Evolutionary conservation across 2,329 filamentous ascomycete species (phyloP), one percentile per base, ranked within the genome.

Genomic region (Cordyceps farinosa): DNA sequence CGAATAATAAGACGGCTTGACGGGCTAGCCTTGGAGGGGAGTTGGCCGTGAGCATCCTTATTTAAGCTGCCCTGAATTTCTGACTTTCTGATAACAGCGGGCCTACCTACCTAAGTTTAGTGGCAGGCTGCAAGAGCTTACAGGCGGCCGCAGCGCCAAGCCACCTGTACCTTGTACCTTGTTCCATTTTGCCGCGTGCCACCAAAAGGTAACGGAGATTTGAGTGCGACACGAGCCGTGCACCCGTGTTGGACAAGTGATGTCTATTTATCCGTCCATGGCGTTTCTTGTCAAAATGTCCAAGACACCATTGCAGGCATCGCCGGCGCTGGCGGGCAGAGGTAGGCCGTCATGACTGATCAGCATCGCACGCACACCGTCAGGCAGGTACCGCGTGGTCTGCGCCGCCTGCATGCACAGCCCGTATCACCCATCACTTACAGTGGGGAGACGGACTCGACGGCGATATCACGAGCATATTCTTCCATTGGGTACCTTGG

Each of bases 41-140:
- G 8, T n/a, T 36, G 32, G 17, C 51, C 40, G 51, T 34, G 51
- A 51, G 29, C n/a, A 53, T 53, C 51, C 15, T 53, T 53, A 53
- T 53, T 53, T 27, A 53, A 53, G 13, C 22, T 44, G 57, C 38
- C 57, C 48, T 60, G 48, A n/a, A 60, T 59, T 51, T 60, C 22
- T 22, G 22, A 22, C 22, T 22, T 22, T 22, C 22, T 22, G 22
- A 22, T 22, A 22, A 22, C 22, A 60, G 47, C 57, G 45, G 47
- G 38, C 29, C 48, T 13, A 38, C 4, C 9, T 34, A 29, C 10
- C 9, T 17, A 36, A 32, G 27, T 17, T 9, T 50, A 6, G 40
- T 27, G 54, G 40, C 17, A 13, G 30, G 13, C 15, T 22, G 15
- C 22, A 22, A 29, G 38, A 45, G 27, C 32, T 32, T 56, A 47